Conservation (phyloP, 2,329 filamentous ascomycete genomes). For the Clonostachys chloroleuca region DNA sequence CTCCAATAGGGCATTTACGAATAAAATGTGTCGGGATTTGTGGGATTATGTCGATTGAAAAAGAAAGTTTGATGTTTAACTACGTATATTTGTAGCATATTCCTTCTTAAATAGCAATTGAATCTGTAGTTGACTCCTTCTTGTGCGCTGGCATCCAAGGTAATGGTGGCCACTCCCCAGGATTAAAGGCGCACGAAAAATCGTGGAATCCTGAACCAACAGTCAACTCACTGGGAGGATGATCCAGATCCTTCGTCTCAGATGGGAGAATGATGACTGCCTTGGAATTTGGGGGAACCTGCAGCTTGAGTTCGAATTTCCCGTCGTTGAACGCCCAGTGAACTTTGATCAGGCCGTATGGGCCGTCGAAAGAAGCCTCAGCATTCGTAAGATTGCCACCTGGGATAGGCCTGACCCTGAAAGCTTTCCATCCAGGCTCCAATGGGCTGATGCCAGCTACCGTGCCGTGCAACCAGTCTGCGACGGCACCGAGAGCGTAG, state of each 20-base stretch:
- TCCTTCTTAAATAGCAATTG: too few species aligned
- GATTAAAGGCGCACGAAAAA: too few species aligned
- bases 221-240: too few species aligned
- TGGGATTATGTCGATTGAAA: too few species aligned
- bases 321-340: constrained; percentile 17
- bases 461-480: neutral
- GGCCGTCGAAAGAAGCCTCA: constrained; percentile 6
- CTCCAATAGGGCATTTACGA: too few species aligned
- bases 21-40: too few species aligned
- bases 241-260: neutral
- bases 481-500: constrained; percentile 42
- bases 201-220: too few species aligned
- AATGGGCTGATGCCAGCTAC: neutral
- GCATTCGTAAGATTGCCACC: neutral
- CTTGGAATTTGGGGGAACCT: constrained; percentile 10
- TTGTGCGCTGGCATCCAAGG: too few species aligned
- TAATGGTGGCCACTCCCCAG: too few species aligned
- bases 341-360: constrained; percentile 20
- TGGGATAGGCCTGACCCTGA: neutral
- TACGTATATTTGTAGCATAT: too few species aligned
- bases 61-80: too few species aligned
- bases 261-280: constrained; percentile 7
- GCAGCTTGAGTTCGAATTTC: constrained; percentile 8
- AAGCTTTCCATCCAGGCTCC: neutral
- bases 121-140: too few species aligned